A percentile compares a stretch with the other conserved stretches of the same genome.
These are phyloP conservation scores for Phaffomyces opuntiae DNA, from an alignment of 805 yeast genomes.

Conservation along the genomic window DNA sequence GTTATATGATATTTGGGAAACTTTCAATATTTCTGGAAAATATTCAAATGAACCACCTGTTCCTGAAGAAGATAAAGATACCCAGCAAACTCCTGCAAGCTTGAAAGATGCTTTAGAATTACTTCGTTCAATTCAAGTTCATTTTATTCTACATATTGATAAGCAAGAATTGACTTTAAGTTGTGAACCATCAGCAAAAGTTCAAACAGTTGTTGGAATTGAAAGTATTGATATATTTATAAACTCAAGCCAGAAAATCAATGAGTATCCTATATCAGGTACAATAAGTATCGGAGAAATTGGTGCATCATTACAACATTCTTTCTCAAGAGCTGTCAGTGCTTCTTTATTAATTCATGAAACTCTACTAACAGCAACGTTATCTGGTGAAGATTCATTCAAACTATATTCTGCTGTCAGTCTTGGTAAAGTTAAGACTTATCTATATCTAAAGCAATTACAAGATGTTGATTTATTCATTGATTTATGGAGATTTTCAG, in stretches of 20 bases:
- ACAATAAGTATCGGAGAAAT: conserved; percentile 47
- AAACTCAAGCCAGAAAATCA: conserved; percentile 39
- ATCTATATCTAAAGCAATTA: conserved; percentile 72
- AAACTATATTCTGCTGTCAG: conserved; percentile 44
- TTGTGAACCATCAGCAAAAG: conserved; percentile 92
- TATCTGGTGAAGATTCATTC: conserved; percentile 35
- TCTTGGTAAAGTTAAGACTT: conserved; percentile 49
- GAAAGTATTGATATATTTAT: conserved; percentile 58
- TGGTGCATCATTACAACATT: conserved; percentile 75
- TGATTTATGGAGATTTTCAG: conserved; percentile 60
- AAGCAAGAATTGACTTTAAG: conserved; percentile 72
- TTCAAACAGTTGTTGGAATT: conserved; percentile 75
- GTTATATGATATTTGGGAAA: conserved; percentile 47
- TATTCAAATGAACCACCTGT: not conserved
- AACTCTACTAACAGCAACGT: conserved; percentile 40
- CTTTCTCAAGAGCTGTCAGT: conserved; percentile 84
- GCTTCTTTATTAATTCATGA: conserved; percentile 52
- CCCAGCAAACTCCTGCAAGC: not conserved
- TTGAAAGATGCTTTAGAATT: conserved; percentile 34
- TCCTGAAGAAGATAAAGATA: conserved; percentile 7
- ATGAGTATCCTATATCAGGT: conserved; percentile 35
- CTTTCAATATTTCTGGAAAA: conserved; percentile 43
- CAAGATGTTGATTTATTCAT: conserved; percentile 79
- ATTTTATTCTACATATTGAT: conserved; percentile 56
- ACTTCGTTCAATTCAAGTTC: conserved; percentile 51